Evolutionary conservation across 768 basidiomycete genomes (phyloP), one percentile per base, ranked within the genome.

Genomic region (Porphyrellus cyaneotinctus): DNA sequence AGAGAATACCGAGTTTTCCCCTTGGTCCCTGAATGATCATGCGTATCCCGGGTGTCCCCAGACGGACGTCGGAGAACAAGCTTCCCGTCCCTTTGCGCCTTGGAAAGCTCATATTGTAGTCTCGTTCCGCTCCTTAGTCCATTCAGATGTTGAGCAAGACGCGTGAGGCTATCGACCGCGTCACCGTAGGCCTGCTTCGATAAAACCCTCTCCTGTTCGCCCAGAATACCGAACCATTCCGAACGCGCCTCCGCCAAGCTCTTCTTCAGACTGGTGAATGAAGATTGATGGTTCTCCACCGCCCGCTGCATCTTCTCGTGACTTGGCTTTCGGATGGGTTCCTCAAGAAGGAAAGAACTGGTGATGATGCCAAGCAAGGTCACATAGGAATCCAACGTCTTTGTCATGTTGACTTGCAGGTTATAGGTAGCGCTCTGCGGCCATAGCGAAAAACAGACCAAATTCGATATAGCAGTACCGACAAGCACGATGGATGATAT

Each of bases 91-190:
- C 71, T 56, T 39, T 75, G 69, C 2, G 88, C 87, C 58, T 79
- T 80, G 14, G 87, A 81, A 26, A 97, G 68, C 44, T 95, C 90
- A 55, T 87, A 84, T 64, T 97, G 94, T 32, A 98, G 69, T 31
- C 81, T 78, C 8, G 87, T 91, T 2, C 93, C 89, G 52, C 88
- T 85, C 43, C 95, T 73, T 53, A 98, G 73, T 23, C 95, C 94
- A 51, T 87, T 94, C 35, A 99, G 71, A 72, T 98, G 95, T 64
- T 99, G 95, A 1, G 91, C 97, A 6, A 99, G 80, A 17, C 93
- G 76, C 53, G 89, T 95, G 61, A 99, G 75, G 61, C 86, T 87
- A 53, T 84, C 85, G 12, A 97, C 87, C 0, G 90, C 88, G 56
- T 93, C 91, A 57, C 89, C 88, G 53, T 95, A 95, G 0, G 88